Percentiles rank a stretch among this genome's conserved stretches.
These are phyloP conservation scores for Myrmaecium sp. DNA, from an alignment of 2,329 filamentous ascomycete species.

Conservation along the genomic window DNA sequence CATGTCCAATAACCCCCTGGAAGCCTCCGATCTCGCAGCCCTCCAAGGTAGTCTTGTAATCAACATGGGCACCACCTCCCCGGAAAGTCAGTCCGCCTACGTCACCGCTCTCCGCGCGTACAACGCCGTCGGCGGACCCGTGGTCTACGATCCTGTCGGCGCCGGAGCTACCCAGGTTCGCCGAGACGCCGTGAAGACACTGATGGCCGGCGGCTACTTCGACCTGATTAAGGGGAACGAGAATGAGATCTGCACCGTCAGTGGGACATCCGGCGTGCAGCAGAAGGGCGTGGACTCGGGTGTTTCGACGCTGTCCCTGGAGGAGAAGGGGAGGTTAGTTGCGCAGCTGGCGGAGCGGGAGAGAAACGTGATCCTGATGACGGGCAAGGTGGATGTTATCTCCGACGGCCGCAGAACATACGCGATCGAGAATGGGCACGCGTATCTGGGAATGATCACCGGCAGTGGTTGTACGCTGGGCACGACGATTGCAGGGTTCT, in stretches of 20 bases:
- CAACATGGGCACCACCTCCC: conserved; percentile 87
- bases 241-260: conserved; percentile 63
- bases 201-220: conserved; percentile 61
- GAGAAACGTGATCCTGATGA: conserved; percentile 63
- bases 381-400: conserved; percentile 59
- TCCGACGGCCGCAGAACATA: conserved; percentile 56
- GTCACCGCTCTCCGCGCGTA: conserved; percentile 61
- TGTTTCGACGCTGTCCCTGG: conserved; percentile 32
- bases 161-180: conserved; percentile 68
- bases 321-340: conserved; percentile 47
- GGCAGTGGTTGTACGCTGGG: conserved; percentile 71
- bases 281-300: conserved; percentile 79
- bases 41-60: conserved; percentile 68
- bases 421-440: conserved; percentile 60
- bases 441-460: conserved; percentile 51
- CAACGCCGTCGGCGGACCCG: conserved; percentile 56
- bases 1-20: conserved; percentile 74
- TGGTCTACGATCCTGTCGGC: conserved; percentile 80
- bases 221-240: conserved; percentile 91
- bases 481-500: conserved; percentile 59
- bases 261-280: conserved; percentile 23
- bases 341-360: conserved; percentile 49
- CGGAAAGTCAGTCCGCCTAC: conserved; percentile 56
- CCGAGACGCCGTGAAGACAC: conserved; percentile 48
- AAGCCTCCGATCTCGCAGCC: conserved; percentile 63